Evolutionary conservation across 1,284 basidiomycete genomes (phyloP).

Genomic region (Porogramme epimiltina): DNA sequence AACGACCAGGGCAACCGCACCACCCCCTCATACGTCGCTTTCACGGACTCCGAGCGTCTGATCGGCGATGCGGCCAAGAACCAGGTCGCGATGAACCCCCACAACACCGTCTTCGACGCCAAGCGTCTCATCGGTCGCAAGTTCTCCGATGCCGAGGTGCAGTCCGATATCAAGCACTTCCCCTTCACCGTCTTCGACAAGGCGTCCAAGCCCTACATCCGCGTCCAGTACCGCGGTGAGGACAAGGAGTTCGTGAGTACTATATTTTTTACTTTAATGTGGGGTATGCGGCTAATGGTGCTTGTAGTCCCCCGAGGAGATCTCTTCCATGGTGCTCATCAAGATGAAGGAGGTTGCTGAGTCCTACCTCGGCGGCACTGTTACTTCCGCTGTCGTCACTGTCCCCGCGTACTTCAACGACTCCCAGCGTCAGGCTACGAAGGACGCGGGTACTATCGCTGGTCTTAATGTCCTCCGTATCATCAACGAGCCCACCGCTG

Average conservation of each 20-base stretch:
- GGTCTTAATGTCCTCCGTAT: slow-evolving; percentile 94
- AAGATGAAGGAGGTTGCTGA: slow-evolving; percentile 99
- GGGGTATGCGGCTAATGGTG: too few species aligned
- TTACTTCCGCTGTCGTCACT: slow-evolving; percentile 91
- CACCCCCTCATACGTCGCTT: slow-evolving; percentile 98
- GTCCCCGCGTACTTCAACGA: slow-evolving; percentile 99
- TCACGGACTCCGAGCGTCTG: slow-evolving; percentile 96
- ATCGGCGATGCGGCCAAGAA: slow-evolving; percentile 99
- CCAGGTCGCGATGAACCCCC: slow-evolving; percentile 94
- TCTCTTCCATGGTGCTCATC: slow-evolving; percentile 95
- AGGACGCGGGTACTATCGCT: slow-evolving; percentile 90
- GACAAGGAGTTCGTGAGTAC: slow-evolving; percentile 89
- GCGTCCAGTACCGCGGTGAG: slow-evolving; percentile 91
- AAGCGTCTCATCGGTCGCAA: slow-evolving; percentile 93
- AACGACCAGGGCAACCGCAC: slow-evolving; percentile 99
- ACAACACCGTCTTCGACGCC: slow-evolving; percentile 95
- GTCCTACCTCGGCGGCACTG: slow-evolving; percentile 87
- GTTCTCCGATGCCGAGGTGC: slow-evolving; percentile 86
- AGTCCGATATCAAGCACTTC: slow-evolving; percentile 94
- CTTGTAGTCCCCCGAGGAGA: slow-evolving; percentile 94
- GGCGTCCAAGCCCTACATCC: slow-evolving; percentile 85
- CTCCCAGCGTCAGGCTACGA: slow-evolving; percentile 94
- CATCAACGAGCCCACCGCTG: slow-evolving; percentile 96
- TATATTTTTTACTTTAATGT: slow-evolving; percentile 10
- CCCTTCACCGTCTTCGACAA: slow-evolving; percentile 90